Evolutionary conservation across 345 rosid genomes (phyloP).

Genomic region (Bruguiera parviflora): DNA sequence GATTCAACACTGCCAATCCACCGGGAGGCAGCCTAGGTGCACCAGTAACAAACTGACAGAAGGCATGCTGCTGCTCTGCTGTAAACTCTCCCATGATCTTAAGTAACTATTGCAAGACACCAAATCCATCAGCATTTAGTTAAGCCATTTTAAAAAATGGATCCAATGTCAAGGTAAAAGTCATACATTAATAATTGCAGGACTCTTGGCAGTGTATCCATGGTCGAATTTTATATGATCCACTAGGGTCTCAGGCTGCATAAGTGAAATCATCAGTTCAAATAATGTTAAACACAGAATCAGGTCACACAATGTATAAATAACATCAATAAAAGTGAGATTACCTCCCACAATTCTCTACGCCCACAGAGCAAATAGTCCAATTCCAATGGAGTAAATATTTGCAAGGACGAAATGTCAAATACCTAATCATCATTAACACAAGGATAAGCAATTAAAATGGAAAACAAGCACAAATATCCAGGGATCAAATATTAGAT

Average conservation of each 20-base stretch:
- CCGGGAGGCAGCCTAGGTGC: slow-evolving; percentile 99
- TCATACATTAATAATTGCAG: slow-evolving; percentile 75
- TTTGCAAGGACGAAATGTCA: slow-evolving; percentile 85
- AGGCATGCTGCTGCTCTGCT: slow-evolving; percentile 94
- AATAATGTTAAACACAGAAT: not conserved
- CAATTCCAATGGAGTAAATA: slow-evolving; percentile 82
- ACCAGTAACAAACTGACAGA: slow-evolving; percentile 98
- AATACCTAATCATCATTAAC: slow-evolving; percentile 58
- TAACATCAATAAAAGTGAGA: not conserved
- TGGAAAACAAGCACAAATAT: not conserved
- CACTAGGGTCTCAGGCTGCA: slow-evolving; percentile 79
- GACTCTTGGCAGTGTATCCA: slow-evolving; percentile 95
- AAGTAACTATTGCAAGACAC: slow-evolving; percentile 47
- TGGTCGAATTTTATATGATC: slow-evolving; percentile 98
- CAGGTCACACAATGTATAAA: not conserved
- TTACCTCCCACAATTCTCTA: slow-evolving; percentile 97
- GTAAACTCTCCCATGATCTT: slow-evolving; percentile 98
- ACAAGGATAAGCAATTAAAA: not conserved
- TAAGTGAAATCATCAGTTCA: slow-evolving; percentile 9
- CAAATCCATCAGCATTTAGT: not conserved
- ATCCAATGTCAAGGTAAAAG: slow-evolving; percentile 6
- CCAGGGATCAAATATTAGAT: not conserved
- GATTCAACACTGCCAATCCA: slow-evolving; percentile 90
- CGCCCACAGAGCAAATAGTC: slow-evolving; percentile 96
- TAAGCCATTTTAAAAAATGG: not conserved